These are phyloP conservation scores for Trypethelium eluteriae DNA, from an alignment of 495 filamentous ascomycete species.

Conservation along the genomic window DNA sequence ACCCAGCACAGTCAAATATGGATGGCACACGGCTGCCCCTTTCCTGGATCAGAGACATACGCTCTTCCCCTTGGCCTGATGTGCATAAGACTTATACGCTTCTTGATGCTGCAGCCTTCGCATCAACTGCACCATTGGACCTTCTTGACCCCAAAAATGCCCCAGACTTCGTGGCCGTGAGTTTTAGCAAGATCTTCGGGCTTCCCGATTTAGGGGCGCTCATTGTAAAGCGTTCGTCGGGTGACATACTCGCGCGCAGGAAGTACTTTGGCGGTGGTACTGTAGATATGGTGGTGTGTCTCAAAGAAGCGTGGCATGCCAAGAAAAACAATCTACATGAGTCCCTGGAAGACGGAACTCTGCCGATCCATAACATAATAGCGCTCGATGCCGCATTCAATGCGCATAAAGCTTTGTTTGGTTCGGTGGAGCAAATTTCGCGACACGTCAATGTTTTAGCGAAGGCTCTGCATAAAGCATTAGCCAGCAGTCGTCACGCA, in stretches of 20 bases:
- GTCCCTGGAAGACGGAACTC: constrained; percentile 78
- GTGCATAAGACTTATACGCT: constrained; percentile 45
- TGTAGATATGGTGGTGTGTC: constrained; percentile 58
- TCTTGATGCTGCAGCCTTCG: constrained; percentile 65
- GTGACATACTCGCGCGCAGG: constrained; percentile 52
- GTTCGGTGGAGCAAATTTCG: constrained; percentile 61
- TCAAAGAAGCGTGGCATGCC: constrained; percentile 55
- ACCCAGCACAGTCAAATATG: constrained; percentile 75
- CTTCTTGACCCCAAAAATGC: constrained; percentile 52
- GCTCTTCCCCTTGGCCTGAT: background rate
- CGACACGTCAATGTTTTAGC: constrained; percentile 65
- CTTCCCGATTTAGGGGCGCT: constrained; percentile 70
- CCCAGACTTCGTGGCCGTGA: constrained; percentile 65
- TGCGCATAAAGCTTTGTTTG: constrained; percentile 61
- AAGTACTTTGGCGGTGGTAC: constrained; percentile 75
- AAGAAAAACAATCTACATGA: constrained; percentile 49
- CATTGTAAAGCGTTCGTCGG: constrained; percentile 56
- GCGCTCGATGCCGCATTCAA: constrained; percentile 67
- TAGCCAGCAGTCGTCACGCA: constrained; percentile 54
- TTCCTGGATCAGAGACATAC: background rate
- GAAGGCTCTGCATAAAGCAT: constrained; percentile 48
- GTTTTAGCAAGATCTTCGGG: constrained; percentile 78
- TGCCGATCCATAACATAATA: constrained; percentile 81
- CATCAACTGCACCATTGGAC: constrained; percentile 57
- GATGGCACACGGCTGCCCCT: constrained; percentile 61